Evolutionary conservation across 176 grass and related monocot species (phyloP), one percentile per base, ranked within the genome.

Genomic region (Elaeis guineensis): DNA sequence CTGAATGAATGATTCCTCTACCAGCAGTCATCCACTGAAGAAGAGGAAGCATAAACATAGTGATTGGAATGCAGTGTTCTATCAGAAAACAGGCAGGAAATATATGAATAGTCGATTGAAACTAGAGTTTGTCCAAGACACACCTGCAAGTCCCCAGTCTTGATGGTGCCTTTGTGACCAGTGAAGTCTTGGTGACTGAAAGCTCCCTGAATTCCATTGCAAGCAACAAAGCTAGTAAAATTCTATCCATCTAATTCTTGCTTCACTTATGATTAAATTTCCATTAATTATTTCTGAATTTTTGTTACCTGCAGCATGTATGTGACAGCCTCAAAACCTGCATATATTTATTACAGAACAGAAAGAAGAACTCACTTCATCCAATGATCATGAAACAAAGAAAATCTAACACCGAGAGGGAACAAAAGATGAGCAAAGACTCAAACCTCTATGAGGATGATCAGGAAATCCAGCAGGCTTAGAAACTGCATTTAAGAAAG

Each of bases 1-100:
- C 85, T 0, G 85, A 89, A 69, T 95, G 89, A 60, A 89, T 79
- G 23, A 95, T 89, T 16, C 89, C 82, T 0, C 85, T 82, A 0
- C 89, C 85, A 1, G 85, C 85, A 2, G 90, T 86, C 85, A 95
- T 89, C 90, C 90, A 89, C 85, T 95, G 73, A 25, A 75, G 64
- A 63, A 77, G 14, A 44, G 35, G 8, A 39, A 39, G 1, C 35
- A 39, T 39, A 11, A 12, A 39, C 6, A 39, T 30, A 1, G 28
- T 7, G 5, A 6, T 30, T 30, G 28, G 5, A 30, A 30, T 30
- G 3, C 35, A 12, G 9, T 39, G 2, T 39, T 39, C 9, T 39
- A 39, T 39, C 35, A 39, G 3, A 39, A 44, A 44, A 29, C 28
- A 29, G 4, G 28, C 5, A 5, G 28, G 28, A 29, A 29, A 44